Percentiles rank a stretch among this genome's conserved stretches.
phyloP scores from a whole-genome alignment of 2,329 filamentous ascomycete species.

The Fusarium sp. region DNA sequence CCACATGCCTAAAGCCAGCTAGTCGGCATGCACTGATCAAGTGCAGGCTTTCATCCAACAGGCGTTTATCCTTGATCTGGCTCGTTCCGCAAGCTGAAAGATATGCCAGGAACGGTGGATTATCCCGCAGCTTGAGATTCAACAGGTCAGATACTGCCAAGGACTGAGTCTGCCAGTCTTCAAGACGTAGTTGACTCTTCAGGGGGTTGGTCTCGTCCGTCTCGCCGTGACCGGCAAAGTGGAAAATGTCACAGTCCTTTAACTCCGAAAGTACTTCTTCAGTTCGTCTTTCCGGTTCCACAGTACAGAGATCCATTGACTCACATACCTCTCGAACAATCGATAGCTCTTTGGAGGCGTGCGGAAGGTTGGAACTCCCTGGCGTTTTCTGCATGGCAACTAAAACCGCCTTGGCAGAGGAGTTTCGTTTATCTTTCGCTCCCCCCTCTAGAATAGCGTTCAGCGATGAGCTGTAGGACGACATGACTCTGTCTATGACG shows the following conservation, averaged over 20 bases:
- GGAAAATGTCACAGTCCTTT: background rate
- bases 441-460: background rate
- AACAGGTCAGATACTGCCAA: background rate
- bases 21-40: background rate
- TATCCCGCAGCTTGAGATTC: background rate
- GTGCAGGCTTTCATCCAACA: background rate
- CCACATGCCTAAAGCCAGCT: background rate
- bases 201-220: fast-evolving
- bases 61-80: background rate
- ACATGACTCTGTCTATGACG: background rate
- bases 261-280: background rate
- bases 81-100: background rate
- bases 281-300: background rate
- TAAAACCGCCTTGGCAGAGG: background rate
- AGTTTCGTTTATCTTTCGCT: fast-evolving
- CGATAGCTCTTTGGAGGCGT: background rate
- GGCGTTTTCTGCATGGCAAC: background rate
- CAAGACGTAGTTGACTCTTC: background rate
- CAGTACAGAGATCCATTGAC: fast-evolving
- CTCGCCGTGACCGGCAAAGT: background rate
- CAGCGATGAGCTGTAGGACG: background rate
- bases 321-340: background rate
- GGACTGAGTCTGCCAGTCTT: background rate
- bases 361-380: fast-evolving
- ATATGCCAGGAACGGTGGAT: background rate